Conservation (phyloP, 495 filamentous ascomycete genomes). For the Aspergillus egyptiacus region DNA sequence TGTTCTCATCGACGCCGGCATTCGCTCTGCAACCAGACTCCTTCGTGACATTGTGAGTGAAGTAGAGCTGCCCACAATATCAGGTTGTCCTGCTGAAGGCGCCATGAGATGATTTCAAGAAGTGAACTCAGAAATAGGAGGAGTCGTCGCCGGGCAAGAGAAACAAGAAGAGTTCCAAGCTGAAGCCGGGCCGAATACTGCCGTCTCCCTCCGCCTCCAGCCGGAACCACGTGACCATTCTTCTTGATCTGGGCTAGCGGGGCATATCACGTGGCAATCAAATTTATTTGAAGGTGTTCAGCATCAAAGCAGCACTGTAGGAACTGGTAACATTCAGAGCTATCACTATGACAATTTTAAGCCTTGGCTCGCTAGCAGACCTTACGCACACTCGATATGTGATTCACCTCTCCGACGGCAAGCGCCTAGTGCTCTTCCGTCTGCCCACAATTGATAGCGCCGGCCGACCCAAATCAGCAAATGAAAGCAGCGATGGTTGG, state of each 20-base stretch:
- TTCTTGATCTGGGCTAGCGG: not conserved
- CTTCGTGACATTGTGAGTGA: too few species aligned
- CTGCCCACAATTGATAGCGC: slow-evolving; percentile 39
- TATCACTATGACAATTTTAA: slow-evolving; percentile 1
- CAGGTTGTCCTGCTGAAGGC: too few species aligned
- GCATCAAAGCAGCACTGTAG: not conserved
- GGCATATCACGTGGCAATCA: not conserved
- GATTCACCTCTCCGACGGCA: slow-evolving; percentile 43
- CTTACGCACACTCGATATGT: slow-evolving; percentile 45
- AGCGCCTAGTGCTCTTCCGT: slow-evolving; percentile 48
- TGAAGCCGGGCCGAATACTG: too few species aligned
- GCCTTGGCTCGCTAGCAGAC: slow-evolving; percentile 1
- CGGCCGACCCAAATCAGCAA: slow-evolving; percentile 15
- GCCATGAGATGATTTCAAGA: too few species aligned
- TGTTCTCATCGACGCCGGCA: too few species aligned
- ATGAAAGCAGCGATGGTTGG: slow-evolving; percentile 40
- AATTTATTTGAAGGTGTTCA: not conserved
- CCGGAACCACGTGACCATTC: not conserved
- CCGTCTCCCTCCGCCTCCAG: not conserved
- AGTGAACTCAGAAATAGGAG: too few species aligned
- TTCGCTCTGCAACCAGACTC: too few species aligned
- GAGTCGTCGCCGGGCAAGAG: too few species aligned
- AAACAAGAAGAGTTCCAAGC: too few species aligned
- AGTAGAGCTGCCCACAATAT: too few species aligned
- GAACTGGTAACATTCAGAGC: not conserved